Percentiles rank a stretch among this genome's conserved stretches.
Evolutionary conservation across 2,329 filamentous ascomycete species (phyloP).

Genomic region (Penicillium sp.): DNA sequence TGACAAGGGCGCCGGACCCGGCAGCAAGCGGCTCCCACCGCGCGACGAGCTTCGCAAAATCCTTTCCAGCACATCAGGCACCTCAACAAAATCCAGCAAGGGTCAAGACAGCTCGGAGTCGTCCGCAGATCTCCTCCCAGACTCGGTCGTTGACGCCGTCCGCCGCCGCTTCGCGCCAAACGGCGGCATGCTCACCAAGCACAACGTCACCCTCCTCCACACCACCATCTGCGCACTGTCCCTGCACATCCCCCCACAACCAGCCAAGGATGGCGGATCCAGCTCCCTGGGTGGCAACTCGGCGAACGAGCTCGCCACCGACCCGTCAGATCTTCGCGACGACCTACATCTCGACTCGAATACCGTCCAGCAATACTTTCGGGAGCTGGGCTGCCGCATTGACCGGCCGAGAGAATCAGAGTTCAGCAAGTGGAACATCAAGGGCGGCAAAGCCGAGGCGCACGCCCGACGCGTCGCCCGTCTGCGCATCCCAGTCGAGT

Average conservation of each 20-base stretch:
- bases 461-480: slow-evolving; percentile 55
- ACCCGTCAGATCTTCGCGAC: slow-evolving; percentile 43
- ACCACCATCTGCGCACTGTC: slow-evolving; percentile 45
- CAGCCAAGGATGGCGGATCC: slow-evolving; percentile 33
- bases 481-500: slow-evolving; percentile 70
- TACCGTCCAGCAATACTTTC: slow-evolving; percentile 39
- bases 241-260: slow-evolving; percentile 42
- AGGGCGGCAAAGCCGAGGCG: slow-evolving; percentile 57
- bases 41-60: slow-evolving; percentile 38
- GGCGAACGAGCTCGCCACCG: slow-evolving; percentile 38
- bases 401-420: slow-evolving; percentile 40
- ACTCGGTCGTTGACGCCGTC: slow-evolving; percentile 38
- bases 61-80: slow-evolving; percentile 26
- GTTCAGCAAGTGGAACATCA: slow-evolving; percentile 42
- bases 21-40: slow-evolving; percentile 38
- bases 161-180: slow-evolving; percentile 40
- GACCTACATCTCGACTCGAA: slow-evolving; percentile 39
- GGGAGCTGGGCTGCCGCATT: slow-evolving; percentile 43
- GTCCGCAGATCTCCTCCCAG: slow-evolving; percentile 26
- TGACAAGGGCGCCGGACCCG: slow-evolving; percentile 25
- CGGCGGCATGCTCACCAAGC: slow-evolving; percentile 31
- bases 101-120: slow-evolving; percentile 10
- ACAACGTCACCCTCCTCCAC: slow-evolving; percentile 41
- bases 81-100: slow-evolving; percentile 13
- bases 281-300: slow-evolving; percentile 34